Evolutionary conservation across 2,329 filamentous ascomycete species (phyloP), one percentile per base, ranked within the genome.

Genomic region (Aureobasidium sp.): DNA sequence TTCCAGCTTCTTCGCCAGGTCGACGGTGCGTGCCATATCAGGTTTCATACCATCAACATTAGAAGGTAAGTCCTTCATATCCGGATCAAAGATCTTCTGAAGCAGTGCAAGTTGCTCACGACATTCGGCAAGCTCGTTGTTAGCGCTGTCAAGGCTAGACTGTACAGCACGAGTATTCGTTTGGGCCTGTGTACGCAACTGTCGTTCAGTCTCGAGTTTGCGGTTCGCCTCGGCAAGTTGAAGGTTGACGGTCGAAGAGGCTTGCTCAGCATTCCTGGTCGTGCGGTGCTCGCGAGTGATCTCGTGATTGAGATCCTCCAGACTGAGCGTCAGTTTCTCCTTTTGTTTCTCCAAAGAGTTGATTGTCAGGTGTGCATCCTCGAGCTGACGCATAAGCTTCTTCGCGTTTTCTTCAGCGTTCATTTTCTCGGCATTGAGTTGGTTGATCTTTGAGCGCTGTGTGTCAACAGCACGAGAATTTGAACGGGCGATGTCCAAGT

Each of bases 271-370:
- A 71, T 89, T 94, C 64, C 93, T 87, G 70, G 87, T 94, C 24
- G 87, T 86, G 77, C 97, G 95, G 71, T 92, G 90, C 75, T 97
- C 93, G 34, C 92, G 84, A 55, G 89, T 89, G 60, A 97, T 83
- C 74, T 97, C 92, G 69, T 97, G 93, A 68, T 91, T 96, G 39
- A 97, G 80, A 72, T 99, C 93, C 72, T 99, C 93, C 9, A 97
- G 76, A 69, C 84, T 92, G 46, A 97, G 82, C 57, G 92, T 85
- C 32, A 97, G 81, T 75, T 97, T 97, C 75, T 97, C 93, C 59
- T 94, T 89, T 73, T 94, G 91, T 79, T 97, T 97, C 73, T 97
- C 92, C 8, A 97, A 77, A 1, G 90, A 89, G 0, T 89, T 89
- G 66, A 96, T 86, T 5, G 86, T 86, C 27, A 97, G 76, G 69